These are phyloP conservation scores for Rugonectria rugulosa DNA, from an alignment of 2,329 filamentous ascomycete species.

Conservation along the genomic window DNA sequence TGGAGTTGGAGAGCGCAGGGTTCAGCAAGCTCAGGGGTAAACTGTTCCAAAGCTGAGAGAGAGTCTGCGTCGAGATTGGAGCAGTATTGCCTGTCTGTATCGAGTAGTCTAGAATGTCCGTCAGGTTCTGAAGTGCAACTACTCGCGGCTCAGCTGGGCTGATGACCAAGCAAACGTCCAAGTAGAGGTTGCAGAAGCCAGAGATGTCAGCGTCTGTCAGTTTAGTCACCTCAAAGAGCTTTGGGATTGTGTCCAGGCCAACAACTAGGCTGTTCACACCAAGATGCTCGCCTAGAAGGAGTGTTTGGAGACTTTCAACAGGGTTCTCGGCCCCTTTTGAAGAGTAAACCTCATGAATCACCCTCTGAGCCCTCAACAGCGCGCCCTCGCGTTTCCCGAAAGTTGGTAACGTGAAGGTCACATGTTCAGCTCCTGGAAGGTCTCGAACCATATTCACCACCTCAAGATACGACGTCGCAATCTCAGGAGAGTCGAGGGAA, in stretches of 20 bases:
- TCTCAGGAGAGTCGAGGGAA: constrained; percentile 47
- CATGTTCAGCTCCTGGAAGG: constrained; percentile 35
- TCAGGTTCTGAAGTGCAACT: constrained; percentile 56
- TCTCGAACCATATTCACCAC: constrained; percentile 52
- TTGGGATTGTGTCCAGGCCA: constrained; percentile 45
- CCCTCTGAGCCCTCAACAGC: constrained; percentile 50
- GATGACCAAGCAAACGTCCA: constrained; percentile 49
- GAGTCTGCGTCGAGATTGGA: constrained; percentile 42
- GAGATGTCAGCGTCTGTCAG: constrained; percentile 36
- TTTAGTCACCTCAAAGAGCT: constrained; percentile 41
- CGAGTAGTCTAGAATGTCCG: constrained; percentile 52
- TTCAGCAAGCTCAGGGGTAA: constrained; percentile 51
- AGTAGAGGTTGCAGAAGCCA: constrained; percentile 53
- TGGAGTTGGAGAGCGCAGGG: constrained; percentile 58
- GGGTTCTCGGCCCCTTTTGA: constrained; percentile 34
- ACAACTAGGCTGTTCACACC: constrained; percentile 47
- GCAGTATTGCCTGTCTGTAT: constrained; percentile 39
- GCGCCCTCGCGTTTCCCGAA: constrained; percentile 41
- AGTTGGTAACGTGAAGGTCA: constrained; percentile 29
- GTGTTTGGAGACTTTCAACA: constrained; percentile 31
- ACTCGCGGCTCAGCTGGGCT: constrained; percentile 55
- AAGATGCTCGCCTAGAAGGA: constrained; percentile 41
- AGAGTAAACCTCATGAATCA: constrained; percentile 48
- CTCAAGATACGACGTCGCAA: constrained; percentile 56
- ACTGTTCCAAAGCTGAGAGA: constrained; percentile 52